A percentile compares a stretch with the other conserved stretches of the same genome.
Evolutionary conservation across 345 rosid species (phyloP).

Genomic region (Viola odorata): DNA sequence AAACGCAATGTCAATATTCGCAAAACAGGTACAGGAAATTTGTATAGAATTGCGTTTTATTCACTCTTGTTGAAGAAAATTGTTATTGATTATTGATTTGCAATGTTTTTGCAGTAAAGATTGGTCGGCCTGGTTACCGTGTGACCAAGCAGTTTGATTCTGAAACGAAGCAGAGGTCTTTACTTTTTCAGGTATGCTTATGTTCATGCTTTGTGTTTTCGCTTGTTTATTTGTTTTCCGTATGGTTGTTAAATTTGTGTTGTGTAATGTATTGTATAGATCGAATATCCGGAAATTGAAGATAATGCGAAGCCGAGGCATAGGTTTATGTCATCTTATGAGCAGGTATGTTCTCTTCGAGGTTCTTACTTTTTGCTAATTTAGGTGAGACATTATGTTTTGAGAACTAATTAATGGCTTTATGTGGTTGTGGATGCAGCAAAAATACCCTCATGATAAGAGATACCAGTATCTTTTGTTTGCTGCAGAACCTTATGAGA

Average conservation of each 20-base stretch:
- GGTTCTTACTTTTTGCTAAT: background rate
- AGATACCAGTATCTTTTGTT: slow-evolving; percentile 85
- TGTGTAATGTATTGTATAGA: slow-evolving; percentile 31
- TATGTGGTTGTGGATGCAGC: slow-evolving; percentile 39
- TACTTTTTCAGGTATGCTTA: slow-evolving; percentile 73
- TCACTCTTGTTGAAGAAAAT: background rate
- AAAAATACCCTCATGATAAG: slow-evolving; percentile 78
- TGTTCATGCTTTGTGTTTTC: background rate
- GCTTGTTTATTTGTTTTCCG: too few relatives aligned
- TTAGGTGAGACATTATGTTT: background rate
- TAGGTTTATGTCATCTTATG: slow-evolving; percentile 92
- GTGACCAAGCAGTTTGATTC: slow-evolving; percentile 95
- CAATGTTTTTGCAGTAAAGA: slow-evolving; percentile 56
- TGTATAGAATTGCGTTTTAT: too few relatives aligned
- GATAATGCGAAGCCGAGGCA: slow-evolving; percentile 81
- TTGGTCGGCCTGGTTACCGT: slow-evolving; percentile 93
- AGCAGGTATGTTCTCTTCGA: slow-evolving; percentile 48
- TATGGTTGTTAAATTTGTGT: background rate
- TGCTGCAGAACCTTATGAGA: slow-evolving; percentile 98
- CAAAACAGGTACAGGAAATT: slow-evolving; percentile 43
- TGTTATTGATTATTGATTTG: background rate
- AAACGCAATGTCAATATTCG: slow-evolving; percentile 85
- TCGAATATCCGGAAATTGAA: slow-evolving; percentile 98
- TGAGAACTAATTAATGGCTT: background rate
- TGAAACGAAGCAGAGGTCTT: slow-evolving; percentile 87